Conservation (phyloP, 768 basidiomycete species). For the Podaxis sp. region DNA sequence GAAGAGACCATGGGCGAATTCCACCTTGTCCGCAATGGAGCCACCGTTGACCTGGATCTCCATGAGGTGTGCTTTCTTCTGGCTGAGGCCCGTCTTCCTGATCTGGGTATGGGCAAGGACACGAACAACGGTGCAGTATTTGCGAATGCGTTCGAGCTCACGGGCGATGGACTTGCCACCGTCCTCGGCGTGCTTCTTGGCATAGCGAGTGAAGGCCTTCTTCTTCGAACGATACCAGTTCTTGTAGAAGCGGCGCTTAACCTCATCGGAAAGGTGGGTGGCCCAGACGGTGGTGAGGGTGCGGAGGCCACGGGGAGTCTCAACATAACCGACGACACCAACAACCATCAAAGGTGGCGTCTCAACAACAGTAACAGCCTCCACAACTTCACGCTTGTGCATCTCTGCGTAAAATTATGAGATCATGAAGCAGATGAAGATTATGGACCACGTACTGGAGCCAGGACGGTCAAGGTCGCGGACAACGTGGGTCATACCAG, state of each 20-base stretch:
- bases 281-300: conserved; percentile 99
- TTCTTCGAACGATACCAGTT: conserved; percentile 99
- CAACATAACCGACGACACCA: conserved; percentile 98
- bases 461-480: conserved; percentile 99
- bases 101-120: conserved; percentile 99
- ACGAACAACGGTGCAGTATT: conserved; percentile 99
- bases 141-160: conserved; percentile 98
- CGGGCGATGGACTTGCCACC: conserved; percentile 88
- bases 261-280: conserved; percentile 93
- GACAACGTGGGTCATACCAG: conserved; percentile 99
- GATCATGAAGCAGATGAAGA: neutral
- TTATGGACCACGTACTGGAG: conserved; percentile 74
- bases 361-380: conserved; percentile 95
- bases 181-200: conserved; percentile 98
- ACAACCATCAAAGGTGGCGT: conserved; percentile 96
- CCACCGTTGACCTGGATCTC: conserved; percentile 99
- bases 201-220: conserved; percentile 99
- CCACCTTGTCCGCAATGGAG: conserved; percentile 93
- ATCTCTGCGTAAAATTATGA: conserved; percentile 63
- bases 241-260: conserved; percentile 99
- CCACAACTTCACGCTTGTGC: conserved; percentile 99
- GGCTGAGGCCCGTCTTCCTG: conserved; percentile 93
- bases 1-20: conserved; percentile 89
- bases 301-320: conserved; percentile 98
- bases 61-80: conserved; percentile 99